phyloP scores from a whole-genome alignment of 2,329 filamentous ascomycete genomes.

The Fusarium udum region DNA sequence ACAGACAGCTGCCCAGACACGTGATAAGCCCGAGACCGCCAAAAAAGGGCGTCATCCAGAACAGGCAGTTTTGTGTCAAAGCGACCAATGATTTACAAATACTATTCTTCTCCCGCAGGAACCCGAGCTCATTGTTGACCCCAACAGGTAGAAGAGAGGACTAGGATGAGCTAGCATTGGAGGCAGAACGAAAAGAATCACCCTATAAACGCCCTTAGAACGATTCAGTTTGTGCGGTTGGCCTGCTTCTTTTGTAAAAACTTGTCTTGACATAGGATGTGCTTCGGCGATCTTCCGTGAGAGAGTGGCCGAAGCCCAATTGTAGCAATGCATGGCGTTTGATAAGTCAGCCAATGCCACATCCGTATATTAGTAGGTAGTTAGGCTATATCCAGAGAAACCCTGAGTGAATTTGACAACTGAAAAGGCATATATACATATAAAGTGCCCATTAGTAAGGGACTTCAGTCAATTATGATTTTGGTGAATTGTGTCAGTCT shows the following conservation, averaged over 20 bases:
- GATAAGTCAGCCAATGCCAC: not conserved
- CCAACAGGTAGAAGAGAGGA: conserved; percentile 19
- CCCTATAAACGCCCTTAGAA: not conserved
- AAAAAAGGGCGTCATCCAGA: conserved; percentile 36
- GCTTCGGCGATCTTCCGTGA: conserved; percentile 28
- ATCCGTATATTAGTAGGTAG: not conserved
- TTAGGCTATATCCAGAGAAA: not conserved
- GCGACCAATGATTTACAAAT: conserved; percentile 31
- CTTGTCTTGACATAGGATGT: conserved; percentile 2
- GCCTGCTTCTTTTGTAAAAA: conserved; percentile 26
- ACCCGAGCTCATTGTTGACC: conserved; percentile 36
- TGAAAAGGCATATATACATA: not conserved
- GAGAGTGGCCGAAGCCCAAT: conserved; percentile 1
- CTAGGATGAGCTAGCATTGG: conserved; percentile 7
- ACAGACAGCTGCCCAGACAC: conserved; percentile 29
- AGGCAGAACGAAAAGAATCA: not conserved
- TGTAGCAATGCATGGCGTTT: not conserved
- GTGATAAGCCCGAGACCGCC: conserved; percentile 41
- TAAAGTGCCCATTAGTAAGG: not conserved
- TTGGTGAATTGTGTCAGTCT: not conserved
- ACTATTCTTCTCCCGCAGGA: conserved; percentile 33
- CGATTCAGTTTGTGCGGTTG: conserved; percentile 4
- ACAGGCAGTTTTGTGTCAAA: conserved; percentile 35
- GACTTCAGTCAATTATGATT: not conserved
- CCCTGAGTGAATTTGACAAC: not conserved